A percentile compares a stretch with the other conserved stretches of the same genome.
Conservation (phyloP, 139 green algal species). For the Medakamo hakoo region DNA sequence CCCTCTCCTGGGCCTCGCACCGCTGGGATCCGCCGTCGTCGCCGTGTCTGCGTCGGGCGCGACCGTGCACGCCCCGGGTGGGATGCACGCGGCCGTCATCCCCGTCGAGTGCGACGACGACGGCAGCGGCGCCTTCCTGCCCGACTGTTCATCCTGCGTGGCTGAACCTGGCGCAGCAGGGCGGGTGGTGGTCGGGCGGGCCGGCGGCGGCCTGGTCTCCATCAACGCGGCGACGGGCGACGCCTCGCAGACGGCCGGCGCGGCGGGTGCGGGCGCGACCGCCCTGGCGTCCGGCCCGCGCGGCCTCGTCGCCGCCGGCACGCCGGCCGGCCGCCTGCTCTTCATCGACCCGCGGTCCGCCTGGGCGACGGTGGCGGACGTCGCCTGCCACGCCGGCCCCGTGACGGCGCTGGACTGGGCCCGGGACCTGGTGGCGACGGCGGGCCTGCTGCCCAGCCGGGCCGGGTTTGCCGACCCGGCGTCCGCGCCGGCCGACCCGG, state of each 20-base stretch:
- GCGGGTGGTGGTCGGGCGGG: constrained; percentile 10
- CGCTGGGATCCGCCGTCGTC: constrained; percentile 20
- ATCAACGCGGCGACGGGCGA: constrained; percentile 17
- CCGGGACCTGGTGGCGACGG: constrained; percentile 39
- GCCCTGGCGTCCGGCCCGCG: constrained; percentile 11
- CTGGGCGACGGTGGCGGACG: constrained; percentile 5
- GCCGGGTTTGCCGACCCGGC: constrained; percentile 9
- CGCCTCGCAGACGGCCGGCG: neutral
- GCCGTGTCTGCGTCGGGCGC: constrained; percentile 17
- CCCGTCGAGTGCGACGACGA: no score
- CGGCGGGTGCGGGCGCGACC: neutral
- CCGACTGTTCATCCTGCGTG: no score
- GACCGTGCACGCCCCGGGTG: constrained; percentile 16
- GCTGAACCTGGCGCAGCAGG: neutral
- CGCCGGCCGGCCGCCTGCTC: constrained; percentile 21
- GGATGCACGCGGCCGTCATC: no score
- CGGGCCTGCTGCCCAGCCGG: constrained; percentile 27
- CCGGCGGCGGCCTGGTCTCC: constrained; percentile 10
- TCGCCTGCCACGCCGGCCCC: constrained; percentile 38
- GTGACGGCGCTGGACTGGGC: constrained; percentile 36
- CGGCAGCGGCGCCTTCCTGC: no score
- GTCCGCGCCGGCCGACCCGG: neutral
- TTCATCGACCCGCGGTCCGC: constrained; percentile 35
- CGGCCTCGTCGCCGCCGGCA: constrained; percentile 24
- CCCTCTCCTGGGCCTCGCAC: constrained; percentile 19